Conservation (phyloP, 2,329 filamentous ascomycete genomes). For the Phyllosticta citriasiana region DNA sequence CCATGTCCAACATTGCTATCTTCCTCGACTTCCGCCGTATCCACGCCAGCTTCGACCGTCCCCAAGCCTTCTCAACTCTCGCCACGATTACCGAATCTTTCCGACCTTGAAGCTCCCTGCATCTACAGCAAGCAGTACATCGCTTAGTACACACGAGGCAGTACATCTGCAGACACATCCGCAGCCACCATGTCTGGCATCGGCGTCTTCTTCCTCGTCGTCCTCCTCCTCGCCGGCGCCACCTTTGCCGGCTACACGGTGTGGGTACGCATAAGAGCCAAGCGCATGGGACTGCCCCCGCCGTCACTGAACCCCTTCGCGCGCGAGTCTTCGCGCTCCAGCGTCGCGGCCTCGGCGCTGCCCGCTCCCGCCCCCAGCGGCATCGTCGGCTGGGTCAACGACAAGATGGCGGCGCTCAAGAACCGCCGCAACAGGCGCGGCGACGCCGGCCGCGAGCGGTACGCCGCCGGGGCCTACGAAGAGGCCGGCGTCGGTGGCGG, state of each 20-base stretch:
- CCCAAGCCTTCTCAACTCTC: not conserved
- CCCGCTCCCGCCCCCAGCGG: constrained; percentile 48
- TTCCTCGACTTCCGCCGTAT: not conserved
- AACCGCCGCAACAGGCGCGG: constrained; percentile 41
- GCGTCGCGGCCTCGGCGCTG: constrained; percentile 15
- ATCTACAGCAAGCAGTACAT: not conserved
- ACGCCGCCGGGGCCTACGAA: constrained; percentile 64
- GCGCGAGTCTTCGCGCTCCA: constrained; percentile 20
- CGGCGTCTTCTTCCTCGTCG: constrained; percentile 42
- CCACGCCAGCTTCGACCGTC: not conserved
- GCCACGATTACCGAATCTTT: not conserved
- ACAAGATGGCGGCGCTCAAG: constrained; percentile 53
- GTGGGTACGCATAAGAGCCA: constrained; percentile 63
- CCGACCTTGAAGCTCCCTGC: not conserved
- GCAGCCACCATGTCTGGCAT: constrained; percentile 7
- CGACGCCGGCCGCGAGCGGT: constrained; percentile 30
- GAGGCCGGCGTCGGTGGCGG: constrained; percentile 41
- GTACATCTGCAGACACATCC: not conserved
- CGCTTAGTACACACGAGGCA: not conserved
- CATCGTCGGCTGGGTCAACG: constrained; percentile 62
- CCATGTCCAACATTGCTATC: constrained; percentile 4
- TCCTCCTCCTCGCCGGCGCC: constrained; percentile 63
- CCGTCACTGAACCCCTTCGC: constrained; percentile 64
- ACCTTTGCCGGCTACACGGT: constrained; percentile 57
- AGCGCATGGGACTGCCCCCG: constrained; percentile 63